A percentile compares a stretch with the other conserved stretches of the same genome.
Conservation (phyloP, 2,329 filamentous ascomycete species). For the Colletotrichum cordylinicola region DNA sequence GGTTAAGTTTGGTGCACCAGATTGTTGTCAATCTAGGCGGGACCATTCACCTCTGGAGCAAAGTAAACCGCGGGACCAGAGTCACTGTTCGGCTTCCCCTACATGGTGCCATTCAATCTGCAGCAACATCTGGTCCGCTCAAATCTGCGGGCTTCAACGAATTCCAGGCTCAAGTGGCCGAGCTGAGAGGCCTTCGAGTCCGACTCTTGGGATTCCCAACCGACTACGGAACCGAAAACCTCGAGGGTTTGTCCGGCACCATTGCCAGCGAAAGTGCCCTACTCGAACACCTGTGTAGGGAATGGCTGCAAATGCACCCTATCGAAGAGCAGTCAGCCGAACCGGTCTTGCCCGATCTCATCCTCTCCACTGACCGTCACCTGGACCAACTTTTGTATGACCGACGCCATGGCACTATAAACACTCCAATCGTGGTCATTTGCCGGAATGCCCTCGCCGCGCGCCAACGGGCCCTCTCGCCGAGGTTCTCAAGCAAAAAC, state of each 20-base stretch:
- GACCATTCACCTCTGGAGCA: conserved; percentile 60
- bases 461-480: conserved; percentile 24
- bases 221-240: neutral
- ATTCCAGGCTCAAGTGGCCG: conserved; percentile 31
- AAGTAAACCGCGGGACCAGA: conserved; percentile 39
- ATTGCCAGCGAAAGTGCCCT: conserved; percentile 21
- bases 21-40: conserved; percentile 66
- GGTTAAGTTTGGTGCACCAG: conserved; percentile 67
- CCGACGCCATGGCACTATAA: neutral
- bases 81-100: conserved; percentile 38
- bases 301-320: conserved; percentile 38
- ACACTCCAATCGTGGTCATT: conserved; percentile 30
- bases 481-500: conserved; percentile 22
- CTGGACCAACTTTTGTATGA: neutral
- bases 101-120: neutral
- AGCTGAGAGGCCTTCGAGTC: conserved; percentile 36
- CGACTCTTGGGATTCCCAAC: conserved; percentile 26
- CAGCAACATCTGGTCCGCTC: neutral
- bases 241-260: neutral
- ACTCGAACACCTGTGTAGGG: conserved; percentile 30
- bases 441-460: conserved; percentile 35
- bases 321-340: conserved; percentile 13
- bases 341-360: conserved; percentile 27
- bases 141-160: conserved; percentile 25
- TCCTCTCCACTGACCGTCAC: conserved; percentile 26